phyloP scores from a whole-genome alignment of 2,329 filamentous ascomycete species.

The Neonectria sp. region DNA sequence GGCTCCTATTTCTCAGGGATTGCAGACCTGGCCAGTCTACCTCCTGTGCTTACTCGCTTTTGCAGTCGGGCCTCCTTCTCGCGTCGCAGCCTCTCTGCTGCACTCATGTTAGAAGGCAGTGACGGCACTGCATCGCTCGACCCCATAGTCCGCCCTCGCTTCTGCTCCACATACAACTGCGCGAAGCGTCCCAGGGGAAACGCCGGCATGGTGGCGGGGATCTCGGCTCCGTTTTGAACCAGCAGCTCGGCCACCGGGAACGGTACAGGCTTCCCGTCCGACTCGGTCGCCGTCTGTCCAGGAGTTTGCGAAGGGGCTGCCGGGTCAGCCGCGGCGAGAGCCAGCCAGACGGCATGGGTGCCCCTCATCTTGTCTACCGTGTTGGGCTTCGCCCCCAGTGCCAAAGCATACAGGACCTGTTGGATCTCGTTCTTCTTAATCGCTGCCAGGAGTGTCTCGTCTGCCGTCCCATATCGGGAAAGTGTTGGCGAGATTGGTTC shows the following conservation, averaged over 20 bases:
- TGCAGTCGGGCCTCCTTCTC: constrained; percentile 80
- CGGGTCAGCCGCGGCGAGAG: constrained; percentile 92
- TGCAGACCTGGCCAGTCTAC: constrained; percentile 76
- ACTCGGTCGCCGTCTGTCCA: constrained; percentile 58
- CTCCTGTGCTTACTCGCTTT: constrained; percentile 85
- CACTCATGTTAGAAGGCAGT: constrained; percentile 64
- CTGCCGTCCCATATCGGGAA: constrained; percentile 82
- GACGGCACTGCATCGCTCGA: constrained; percentile 73
- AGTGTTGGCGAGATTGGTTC: constrained; percentile 82
- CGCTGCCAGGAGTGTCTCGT: constrained; percentile 90
- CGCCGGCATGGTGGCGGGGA: constrained; percentile 81
- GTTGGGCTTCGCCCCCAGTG: constrained; percentile 90
- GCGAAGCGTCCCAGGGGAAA: constrained; percentile 88
- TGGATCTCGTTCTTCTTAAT: constrained; percentile 98
- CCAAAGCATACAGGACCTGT: constrained; percentile 91
- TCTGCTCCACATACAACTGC: constrained; percentile 88
- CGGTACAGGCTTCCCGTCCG: constrained; percentile 70
- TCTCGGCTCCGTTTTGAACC: constrained; percentile 93
- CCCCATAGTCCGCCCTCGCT: constrained; percentile 64
- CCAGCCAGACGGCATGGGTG: constrained; percentile 91
- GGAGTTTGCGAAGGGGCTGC: constrained; percentile 76
- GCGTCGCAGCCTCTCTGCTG: constrained; percentile 66
- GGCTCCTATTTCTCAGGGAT: constrained; percentile 73
- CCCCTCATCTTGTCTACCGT: constrained; percentile 86
- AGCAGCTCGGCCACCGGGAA: constrained; percentile 94